A percentile compares a stretch with the other conserved stretches of the same genome.
Evolutionary conservation across 192 early-diverging fungal species (phyloP).

Genomic region (Umbelopsis sp.): DNA sequence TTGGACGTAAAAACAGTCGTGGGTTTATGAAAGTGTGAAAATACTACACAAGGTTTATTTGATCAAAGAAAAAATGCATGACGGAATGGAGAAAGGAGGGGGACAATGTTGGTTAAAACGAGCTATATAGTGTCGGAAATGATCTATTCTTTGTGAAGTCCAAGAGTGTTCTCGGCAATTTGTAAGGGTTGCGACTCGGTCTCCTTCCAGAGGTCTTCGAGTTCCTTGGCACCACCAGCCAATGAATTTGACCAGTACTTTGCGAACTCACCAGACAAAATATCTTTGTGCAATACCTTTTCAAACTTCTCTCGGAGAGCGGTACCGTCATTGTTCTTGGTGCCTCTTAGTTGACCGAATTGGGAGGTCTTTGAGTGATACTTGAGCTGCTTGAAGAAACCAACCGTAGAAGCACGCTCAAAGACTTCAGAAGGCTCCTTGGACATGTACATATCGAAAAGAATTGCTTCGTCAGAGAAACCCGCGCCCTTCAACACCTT

Average conservation of each 20-base stretch:
- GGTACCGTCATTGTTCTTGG: slow-evolving; percentile 21
- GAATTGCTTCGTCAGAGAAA: slow-evolving; percentile 26
- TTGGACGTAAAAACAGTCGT: not conserved
- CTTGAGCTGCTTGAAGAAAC: slow-evolving; percentile 29
- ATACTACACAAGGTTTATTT: not conserved
- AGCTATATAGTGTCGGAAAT: not conserved
- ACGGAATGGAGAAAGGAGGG: not conserved
- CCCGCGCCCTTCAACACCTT: slow-evolving; percentile 24
- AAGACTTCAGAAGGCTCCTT: slow-evolving; percentile 27
- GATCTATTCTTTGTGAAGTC: slow-evolving; percentile 18
- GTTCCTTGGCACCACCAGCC: slow-evolving; percentile 21
- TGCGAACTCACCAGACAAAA: slow-evolving; percentile 26
- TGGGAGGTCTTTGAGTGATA: slow-evolving; percentile 29
- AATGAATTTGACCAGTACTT: slow-evolving; percentile 22
- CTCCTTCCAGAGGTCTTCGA: slow-evolving; percentile 25
- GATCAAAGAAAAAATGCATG: not conserved
- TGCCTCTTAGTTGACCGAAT: slow-evolving; percentile 27
- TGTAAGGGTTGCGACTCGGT: slow-evolving; percentile 13
- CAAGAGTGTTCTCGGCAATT: slow-evolving; percentile 22
- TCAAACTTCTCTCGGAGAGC: slow-evolving; percentile 14
- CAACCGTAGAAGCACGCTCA: slow-evolving; percentile 23
- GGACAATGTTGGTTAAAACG: not conserved
- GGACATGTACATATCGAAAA: slow-evolving; percentile 28
- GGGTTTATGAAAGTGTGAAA: not conserved
- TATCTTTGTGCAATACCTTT: slow-evolving; percentile 28